Evolutionary conservation across 192 early-diverging fungal genomes (phyloP).

Genomic region (Oehlia diaphana): DNA sequence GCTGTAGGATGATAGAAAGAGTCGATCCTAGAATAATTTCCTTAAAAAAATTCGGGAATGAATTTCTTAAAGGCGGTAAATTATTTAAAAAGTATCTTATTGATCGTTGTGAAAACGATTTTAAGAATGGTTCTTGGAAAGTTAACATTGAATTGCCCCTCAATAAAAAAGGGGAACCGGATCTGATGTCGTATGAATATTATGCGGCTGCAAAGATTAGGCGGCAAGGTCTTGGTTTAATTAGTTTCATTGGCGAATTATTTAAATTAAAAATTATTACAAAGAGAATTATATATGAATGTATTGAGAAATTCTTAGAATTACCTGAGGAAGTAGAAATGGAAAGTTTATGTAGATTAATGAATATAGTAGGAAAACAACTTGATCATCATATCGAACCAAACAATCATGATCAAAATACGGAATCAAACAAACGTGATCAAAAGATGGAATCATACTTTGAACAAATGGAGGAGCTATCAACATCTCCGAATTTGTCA

Average conservation of each 20-base stretch:
- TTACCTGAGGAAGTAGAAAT: constrained; percentile 93
- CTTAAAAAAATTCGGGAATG: no score
- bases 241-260: constrained; percentile 93
- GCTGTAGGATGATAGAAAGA: no score
- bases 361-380: constrained; percentile 83
- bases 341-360: constrained; percentile 89
- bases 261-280: constrained; percentile 89
- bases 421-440: no score
- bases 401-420: not conserved
- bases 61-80: no score
- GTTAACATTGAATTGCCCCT: no score
- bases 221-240: constrained; percentile 89
- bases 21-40: no score
- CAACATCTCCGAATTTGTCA: constrained; percentile 52
- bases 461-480: constrained; percentile 72
- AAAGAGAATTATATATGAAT: constrained; percentile 92
- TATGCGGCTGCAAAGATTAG: constrained; percentile 88
- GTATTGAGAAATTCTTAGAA: constrained; percentile 76
- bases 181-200: constrained; percentile 52
- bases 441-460: constrained; percentile 67
- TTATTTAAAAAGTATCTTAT: no score
- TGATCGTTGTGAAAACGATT: no score
- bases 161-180: no score
- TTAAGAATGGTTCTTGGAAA: constrained; percentile 17
- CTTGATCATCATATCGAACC: constrained; percentile 64